A percentile compares a stretch with the other conserved stretches of the same genome.
Evolutionary conservation across 2,329 filamentous ascomycete genomes (phyloP).

Genomic region (Teratosphaeria nubilosa): DNA sequence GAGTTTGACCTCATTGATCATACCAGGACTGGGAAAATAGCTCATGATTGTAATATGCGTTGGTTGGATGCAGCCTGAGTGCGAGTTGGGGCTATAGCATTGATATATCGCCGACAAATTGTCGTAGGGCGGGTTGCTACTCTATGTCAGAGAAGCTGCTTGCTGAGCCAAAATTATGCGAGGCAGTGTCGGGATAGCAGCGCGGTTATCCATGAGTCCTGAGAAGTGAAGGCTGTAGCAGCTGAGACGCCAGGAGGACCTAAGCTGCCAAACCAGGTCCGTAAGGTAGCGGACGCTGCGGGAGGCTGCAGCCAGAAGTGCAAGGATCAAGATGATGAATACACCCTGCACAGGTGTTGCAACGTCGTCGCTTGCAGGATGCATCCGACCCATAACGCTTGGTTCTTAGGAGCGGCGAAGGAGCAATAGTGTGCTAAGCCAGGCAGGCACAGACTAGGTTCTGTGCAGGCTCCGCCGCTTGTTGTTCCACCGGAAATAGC

Average conservation of each 20-base stretch:
- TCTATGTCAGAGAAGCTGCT: not conserved
- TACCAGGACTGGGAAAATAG: not conserved
- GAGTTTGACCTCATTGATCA: not conserved
- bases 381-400: not conserved
- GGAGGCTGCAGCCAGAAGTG: not conserved
- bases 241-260: not conserved
- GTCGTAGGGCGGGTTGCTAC: not conserved
- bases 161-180: not conserved
- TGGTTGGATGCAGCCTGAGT: not conserved
- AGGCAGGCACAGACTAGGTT: not conserved
- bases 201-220: not conserved
- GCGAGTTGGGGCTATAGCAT: not conserved
- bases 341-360: not conserved
- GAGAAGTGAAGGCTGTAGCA: not conserved
- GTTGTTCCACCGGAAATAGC: not conserved
- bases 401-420: not conserved
- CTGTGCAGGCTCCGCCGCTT: not conserved
- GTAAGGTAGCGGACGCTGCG: constrained; percentile 1
- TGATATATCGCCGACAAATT: not conserved
- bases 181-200: not conserved
- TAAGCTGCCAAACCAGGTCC: not conserved
- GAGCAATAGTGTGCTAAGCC: not conserved
- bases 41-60: not conserved
- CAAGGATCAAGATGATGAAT: not conserved
- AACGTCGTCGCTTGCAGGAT: not conserved